Evolutionary conservation across 192 early-diverging fungal genomes (phyloP).

Genomic region (Chytriomyces confervae): DNA sequence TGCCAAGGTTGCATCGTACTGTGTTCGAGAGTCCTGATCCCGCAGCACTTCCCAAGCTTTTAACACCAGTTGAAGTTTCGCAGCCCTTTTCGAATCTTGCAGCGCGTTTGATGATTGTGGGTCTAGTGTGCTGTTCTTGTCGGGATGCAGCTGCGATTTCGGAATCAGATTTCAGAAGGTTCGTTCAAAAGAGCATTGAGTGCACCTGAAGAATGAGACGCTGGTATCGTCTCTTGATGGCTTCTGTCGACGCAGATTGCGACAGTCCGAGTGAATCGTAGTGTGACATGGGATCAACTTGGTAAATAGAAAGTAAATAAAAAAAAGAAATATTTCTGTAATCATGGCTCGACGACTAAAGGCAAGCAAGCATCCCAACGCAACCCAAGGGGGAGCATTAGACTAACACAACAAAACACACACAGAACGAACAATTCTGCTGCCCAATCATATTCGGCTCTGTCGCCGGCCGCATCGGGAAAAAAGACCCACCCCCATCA

Average conservation of each 20-base stretch:
- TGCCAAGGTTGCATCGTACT: slow-evolving; percentile 12
- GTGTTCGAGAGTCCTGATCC: background rate
- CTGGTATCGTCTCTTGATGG: slow-evolving; percentile 20
- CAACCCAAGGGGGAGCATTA: no score
- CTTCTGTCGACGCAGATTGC: background rate
- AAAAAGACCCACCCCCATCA: slow-evolving; percentile 33
- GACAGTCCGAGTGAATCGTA: background rate
- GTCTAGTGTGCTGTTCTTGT: slow-evolving; percentile 9
- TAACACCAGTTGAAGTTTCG: slow-evolving; percentile 19
- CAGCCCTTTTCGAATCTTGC: background rate
- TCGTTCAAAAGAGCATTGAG: background rate
- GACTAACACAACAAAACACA: no score
- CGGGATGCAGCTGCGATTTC: slow-evolving; percentile 28
- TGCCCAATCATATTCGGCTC: slow-evolving; percentile 89
- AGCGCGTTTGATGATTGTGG: background rate
- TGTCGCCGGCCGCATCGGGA: slow-evolving; percentile 68
- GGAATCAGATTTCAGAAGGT: background rate
- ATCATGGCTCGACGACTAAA: no score
- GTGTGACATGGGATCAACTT: no score
- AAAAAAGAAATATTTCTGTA: no score
- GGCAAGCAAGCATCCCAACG: no score
- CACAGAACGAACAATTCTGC: slow-evolving; percentile 34
- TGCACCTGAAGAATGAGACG: slow-evolving; percentile 11
- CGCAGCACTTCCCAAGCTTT: slow-evolving; percentile 29
- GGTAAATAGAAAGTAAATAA: no score